Conservation (phyloP, 1,284 basidiomycete species). For the Heterobasidion occidentale region DNA sequence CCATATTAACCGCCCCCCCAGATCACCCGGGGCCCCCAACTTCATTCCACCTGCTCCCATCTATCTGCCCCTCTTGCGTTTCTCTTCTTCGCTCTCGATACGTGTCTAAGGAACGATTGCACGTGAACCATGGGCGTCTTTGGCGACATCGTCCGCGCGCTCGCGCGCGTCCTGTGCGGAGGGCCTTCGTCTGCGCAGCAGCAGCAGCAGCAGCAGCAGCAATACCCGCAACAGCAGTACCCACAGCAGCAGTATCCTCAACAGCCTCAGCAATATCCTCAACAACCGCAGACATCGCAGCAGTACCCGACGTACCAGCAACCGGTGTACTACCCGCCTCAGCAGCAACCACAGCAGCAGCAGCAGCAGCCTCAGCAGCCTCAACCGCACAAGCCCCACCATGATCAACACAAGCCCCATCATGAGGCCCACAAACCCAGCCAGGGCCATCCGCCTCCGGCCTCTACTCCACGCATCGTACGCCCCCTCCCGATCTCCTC, state of each 20-base stretch:
- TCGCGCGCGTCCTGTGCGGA: neutral
- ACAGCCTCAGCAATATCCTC: neutral
- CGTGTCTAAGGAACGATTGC: too few relatives aligned
- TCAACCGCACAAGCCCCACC: constrained; percentile 8
- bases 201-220: neutral
- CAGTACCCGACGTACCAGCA: neutral
- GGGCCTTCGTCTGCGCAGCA: neutral
- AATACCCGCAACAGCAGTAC: neutral
- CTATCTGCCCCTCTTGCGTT: too few relatives aligned
- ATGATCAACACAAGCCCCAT: constrained; percentile 1
- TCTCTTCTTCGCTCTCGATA: too few relatives aligned
- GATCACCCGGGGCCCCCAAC: too few relatives aligned
- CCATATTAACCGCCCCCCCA: too few relatives aligned
- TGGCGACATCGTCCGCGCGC: constrained; percentile 1
- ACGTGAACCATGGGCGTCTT: neutral
- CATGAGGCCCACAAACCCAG: neutral
- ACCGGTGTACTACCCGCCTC: constrained; percentile 6
- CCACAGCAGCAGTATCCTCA: neutral
- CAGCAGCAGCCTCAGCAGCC: constrained; percentile 7
- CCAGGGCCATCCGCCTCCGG: neutral
- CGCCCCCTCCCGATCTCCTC: neutral
- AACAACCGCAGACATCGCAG: neutral
- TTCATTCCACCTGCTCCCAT: too few relatives aligned
- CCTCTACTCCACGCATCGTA: neutral
- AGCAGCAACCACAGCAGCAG: constrained; percentile 5